Percentiles rank a stretch among this genome's conserved stretches.
These are phyloP conservation scores for Astrothelium macrocarpum DNA, from an alignment of 495 filamentous ascomycete genomes.

Conservation along the genomic window DNA sequence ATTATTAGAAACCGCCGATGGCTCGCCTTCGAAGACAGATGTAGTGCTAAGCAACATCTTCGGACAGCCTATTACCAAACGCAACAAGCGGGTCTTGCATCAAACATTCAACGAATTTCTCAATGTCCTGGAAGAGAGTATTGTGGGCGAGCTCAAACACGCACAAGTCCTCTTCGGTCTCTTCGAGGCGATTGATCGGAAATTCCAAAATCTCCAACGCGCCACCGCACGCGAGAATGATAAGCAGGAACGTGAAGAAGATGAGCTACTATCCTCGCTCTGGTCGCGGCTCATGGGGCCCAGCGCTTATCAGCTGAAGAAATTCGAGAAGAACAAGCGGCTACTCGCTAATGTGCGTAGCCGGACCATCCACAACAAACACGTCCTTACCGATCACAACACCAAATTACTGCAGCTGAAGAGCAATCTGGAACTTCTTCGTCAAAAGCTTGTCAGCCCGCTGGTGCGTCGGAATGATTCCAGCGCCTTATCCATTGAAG, in stretches of 20 bases:
- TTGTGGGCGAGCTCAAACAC: conserved; percentile 70
- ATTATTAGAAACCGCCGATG: conserved; percentile 55
- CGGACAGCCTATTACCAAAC: conserved; percentile 67
- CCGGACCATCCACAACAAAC: conserved; percentile 78
- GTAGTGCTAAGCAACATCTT: conserved; percentile 57
- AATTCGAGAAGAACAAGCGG: conserved; percentile 78
- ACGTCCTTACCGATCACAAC: conserved; percentile 73
- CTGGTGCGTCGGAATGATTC: conserved; percentile 56
- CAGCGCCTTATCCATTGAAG: conserved; percentile 62
- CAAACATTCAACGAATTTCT: conserved; percentile 83
- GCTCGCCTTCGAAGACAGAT: conserved; percentile 57
- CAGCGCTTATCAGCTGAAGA: conserved; percentile 58
- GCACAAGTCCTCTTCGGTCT: conserved; percentile 66
- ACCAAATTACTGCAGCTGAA: conserved; percentile 68
- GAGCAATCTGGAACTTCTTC: conserved; percentile 65
- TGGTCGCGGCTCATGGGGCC: conserved; percentile 77
- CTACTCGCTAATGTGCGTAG: conserved; percentile 63
- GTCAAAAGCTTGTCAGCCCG: conserved; percentile 70
- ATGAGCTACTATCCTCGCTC: conserved; percentile 68
- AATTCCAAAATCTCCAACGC: conserved; percentile 78
- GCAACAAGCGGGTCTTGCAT: conserved; percentile 67
- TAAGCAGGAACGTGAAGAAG: conserved; percentile 65
- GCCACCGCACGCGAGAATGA: conserved; percentile 76
- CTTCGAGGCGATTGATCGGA: conserved; percentile 78
- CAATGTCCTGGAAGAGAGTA: conserved; percentile 76